Percentiles rank a stretch among this genome's conserved stretches.
phyloP scores from a whole-genome alignment of 2,329 filamentous ascomycete species.

The Fusarium poae region DNA sequence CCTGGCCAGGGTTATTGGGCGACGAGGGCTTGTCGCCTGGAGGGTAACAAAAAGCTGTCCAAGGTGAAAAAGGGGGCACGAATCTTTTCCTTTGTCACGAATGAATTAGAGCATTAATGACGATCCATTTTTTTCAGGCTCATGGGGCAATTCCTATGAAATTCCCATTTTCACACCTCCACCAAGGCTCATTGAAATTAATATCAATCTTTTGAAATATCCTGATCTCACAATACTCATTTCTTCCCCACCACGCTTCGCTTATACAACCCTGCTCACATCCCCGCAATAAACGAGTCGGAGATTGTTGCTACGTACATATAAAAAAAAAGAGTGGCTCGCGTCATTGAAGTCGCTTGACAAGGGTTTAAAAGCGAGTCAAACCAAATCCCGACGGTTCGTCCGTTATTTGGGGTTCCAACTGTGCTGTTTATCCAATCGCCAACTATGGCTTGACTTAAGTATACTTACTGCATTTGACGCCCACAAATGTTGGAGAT shows the following conservation, averaged over 20 bases:
- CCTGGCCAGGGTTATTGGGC: slow-evolving; percentile 73
- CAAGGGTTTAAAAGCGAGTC: slow-evolving; percentile 10
- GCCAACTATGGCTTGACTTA: no score
- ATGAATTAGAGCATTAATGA: slow-evolving; percentile 42
- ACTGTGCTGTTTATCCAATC: no score
- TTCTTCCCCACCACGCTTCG: slow-evolving; percentile 19
- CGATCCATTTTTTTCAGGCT: slow-evolving; percentile 29
- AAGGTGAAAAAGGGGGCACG: slow-evolving; percentile 32
- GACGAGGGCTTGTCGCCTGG: slow-evolving; percentile 72
- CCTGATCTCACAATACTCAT: slow-evolving; percentile 4
- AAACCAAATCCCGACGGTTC: slow-evolving; percentile 5
- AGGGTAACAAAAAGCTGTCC: slow-evolving; percentile 73
- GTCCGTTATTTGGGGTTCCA: no score
- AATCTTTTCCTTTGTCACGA: slow-evolving; percentile 12
- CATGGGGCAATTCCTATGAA: slow-evolving; percentile 26
- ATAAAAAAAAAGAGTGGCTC: slow-evolving; percentile 13
- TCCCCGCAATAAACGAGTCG: slow-evolving; percentile 21
- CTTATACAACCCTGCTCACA: slow-evolving; percentile 12
- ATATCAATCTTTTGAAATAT: slow-evolving; percentile 3
- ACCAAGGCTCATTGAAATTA: slow-evolving; percentile 12
- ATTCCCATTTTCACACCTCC: slow-evolving; percentile 13
- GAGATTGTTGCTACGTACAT: slow-evolving; percentile 11
- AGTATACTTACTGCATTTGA: no score
- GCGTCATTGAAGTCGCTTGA: slow-evolving; percentile 27
- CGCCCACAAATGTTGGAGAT: neutral